These are phyloP conservation scores for Phytopythium sindhum DNA, from an alignment of 352 stramenopile genomes.

Conservation along the genomic window DNA sequence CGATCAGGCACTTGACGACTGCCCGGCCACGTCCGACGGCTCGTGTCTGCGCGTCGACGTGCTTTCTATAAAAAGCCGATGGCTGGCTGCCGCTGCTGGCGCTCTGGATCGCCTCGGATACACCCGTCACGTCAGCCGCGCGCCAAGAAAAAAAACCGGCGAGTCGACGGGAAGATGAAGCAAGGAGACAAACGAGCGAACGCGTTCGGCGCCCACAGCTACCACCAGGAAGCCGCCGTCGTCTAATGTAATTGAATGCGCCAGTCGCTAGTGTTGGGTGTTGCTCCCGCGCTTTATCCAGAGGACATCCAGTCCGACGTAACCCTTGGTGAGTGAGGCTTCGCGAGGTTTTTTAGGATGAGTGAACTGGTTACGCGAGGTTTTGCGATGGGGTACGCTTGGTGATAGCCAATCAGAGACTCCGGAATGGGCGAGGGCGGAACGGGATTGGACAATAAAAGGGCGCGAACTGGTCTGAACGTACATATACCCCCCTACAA, in stretches of 20 bases:
- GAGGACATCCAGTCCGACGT: background rate
- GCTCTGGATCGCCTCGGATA: too few species aligned
- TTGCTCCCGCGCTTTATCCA: background rate
- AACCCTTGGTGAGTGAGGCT: background rate
- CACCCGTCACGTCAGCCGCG: too few species aligned
- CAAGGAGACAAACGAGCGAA: too few species aligned
- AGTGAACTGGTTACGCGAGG: background rate
- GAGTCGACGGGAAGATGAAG: too few species aligned
- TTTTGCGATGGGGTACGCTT: background rate
- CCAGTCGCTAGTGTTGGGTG: background rate
- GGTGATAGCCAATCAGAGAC: conserved; percentile 8
- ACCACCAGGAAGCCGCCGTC: too few species aligned
- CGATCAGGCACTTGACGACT: background rate
- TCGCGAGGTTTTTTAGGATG: too few species aligned
- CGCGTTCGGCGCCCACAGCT: too few species aligned
- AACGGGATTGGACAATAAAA: background rate
- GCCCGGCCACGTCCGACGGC: too few species aligned
- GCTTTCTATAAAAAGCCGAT: background rate
- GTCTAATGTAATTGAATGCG: too few species aligned
- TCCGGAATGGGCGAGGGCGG: background rate
- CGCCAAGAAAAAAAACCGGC: too few species aligned
- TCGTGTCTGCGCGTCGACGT: too few species aligned
- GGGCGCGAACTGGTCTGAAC: background rate
- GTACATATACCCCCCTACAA: background rate
- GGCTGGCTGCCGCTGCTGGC: background rate